A percentile compares a stretch with the other conserved stretches of the same genome.
Conservation (phyloP, 148 eudicot species). For the Dysphania ambrosioides region DNA sequence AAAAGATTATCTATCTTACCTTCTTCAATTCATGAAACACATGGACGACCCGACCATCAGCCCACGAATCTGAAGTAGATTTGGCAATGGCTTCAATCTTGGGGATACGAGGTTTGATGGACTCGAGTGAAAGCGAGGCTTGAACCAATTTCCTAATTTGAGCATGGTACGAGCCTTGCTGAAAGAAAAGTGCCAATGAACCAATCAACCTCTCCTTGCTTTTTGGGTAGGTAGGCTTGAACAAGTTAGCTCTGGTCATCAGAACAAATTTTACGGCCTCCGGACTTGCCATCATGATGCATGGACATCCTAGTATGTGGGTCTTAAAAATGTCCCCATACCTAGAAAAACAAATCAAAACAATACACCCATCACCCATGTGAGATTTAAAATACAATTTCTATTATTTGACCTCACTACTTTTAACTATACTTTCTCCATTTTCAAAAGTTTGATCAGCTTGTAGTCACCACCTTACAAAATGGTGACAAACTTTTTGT, state of each 20-base stretch:
- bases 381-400: neutral
- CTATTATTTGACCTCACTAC: neutral
- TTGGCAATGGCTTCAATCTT: constrained; percentile 38
- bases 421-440: too few species aligned
- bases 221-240: constrained; percentile 87
- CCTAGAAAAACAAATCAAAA: constrained; percentile 29
- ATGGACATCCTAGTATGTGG: constrained; percentile 80
- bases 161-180: constrained; percentile 65
- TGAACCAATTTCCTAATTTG: constrained; percentile 53
- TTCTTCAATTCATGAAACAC: constrained; percentile 37
- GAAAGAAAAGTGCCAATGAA: constrained; percentile 67
- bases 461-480: too few species aligned
- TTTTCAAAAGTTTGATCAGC: too few species aligned
- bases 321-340: constrained; percentile 90
- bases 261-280: constrained; percentile 68
- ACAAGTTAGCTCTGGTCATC: constrained; percentile 65
- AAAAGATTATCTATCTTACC: too few species aligned
- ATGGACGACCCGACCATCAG: constrained; percentile 21
- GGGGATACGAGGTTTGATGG: constrained; percentile 35
- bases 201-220: constrained; percentile 80
- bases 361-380: neutral
- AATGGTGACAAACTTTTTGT: too few species aligned
- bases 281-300: constrained; percentile 76
- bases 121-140: constrained; percentile 33
- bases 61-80: constrained; percentile 41